These are phyloP conservation scores for Spiraea crenata DNA, from an alignment of 331 rosid species.

Conservation along the genomic window DNA sequence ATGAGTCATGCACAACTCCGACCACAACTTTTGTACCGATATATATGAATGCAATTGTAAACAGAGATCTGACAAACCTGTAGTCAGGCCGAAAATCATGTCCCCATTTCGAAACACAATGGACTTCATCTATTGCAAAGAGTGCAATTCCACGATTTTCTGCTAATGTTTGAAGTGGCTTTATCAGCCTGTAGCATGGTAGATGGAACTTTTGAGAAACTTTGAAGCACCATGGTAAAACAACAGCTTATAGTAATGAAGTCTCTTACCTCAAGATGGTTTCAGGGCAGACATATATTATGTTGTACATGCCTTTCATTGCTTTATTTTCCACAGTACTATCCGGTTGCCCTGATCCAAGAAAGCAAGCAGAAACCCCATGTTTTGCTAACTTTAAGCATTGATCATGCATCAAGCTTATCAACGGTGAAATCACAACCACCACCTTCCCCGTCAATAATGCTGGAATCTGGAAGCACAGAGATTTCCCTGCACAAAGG, in stretches of 20 bases:
- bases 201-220: conserved; percentile 19
- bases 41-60: not conserved
- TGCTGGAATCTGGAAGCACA: conserved; percentile 94
- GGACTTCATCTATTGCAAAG: conserved; percentile 93
- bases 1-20: not conserved
- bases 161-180: conserved; percentile 75
- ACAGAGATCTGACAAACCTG: conserved; percentile 44
- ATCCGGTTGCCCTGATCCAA: conserved; percentile 95
- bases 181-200: conserved; percentile 54
- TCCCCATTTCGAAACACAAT: conserved; percentile 97
- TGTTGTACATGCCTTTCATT: conserved; percentile 72
- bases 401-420: conserved; percentile 95
- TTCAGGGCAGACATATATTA: conserved; percentile 87
- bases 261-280: conserved; percentile 59
- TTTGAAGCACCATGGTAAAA: not conserved
- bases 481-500: conserved; percentile 72
- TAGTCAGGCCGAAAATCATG: conserved; percentile 95
- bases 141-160: conserved; percentile 78
- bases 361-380: conserved; percentile 84
- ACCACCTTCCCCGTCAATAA: conserved; percentile 88
- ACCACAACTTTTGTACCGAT: not conserved
- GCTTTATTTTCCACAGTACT: conserved; percentile 79
- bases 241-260: not conserved
- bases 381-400: conserved; percentile 74
- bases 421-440: conserved; percentile 89